Conservation (phyloP, 2,329 filamentous ascomycete genomes). For the Penicillium brasilianum region DNA sequence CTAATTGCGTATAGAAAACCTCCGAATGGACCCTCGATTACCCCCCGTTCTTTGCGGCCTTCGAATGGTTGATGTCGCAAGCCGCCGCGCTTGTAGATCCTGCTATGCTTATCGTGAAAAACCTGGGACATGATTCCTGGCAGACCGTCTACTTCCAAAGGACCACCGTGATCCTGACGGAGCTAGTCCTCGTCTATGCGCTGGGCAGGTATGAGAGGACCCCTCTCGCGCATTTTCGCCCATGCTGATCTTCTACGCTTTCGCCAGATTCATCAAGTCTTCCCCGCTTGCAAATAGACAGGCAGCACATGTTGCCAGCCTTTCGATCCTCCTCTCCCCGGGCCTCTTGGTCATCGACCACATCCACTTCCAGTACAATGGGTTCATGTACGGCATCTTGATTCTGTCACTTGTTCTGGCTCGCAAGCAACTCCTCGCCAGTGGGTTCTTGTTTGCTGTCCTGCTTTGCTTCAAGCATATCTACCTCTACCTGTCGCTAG, state of each 20-base stretch:
- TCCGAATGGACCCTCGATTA: conserved; percentile 99
- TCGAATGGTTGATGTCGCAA: conserved; percentile 91
- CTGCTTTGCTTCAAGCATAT: conserved; percentile 97
- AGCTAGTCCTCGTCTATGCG: conserved; percentile 82
- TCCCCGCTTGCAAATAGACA: conserved; percentile 68
- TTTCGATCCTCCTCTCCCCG: conserved; percentile 89
- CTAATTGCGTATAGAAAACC: conserved; percentile 65
- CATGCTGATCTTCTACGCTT: conserved; percentile 20
- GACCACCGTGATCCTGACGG: conserved; percentile 81
- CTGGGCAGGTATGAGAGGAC: conserved; percentile 67
- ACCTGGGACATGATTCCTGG: conserved; percentile 87
- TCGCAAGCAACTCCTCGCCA: conserved; percentile 72
- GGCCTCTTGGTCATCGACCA: conserved; percentile 97
- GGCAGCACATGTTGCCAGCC: conserved; percentile 80
- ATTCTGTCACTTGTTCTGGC: conserved; percentile 85
- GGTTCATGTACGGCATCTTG: conserved; percentile 89
- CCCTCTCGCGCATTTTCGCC: neutral
- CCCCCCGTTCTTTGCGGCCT: conserved; percentile 95
- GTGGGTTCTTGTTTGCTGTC: conserved; percentile 81
- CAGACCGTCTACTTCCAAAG: conserved; percentile 93
- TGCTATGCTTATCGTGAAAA: conserved; percentile 78
- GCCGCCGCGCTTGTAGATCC: conserved; percentile 77
- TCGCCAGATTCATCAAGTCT: conserved; percentile 72
- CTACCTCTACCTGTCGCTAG: conserved; percentile 92
- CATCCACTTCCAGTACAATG: conserved; percentile 99